Percentiles rank a stretch among this genome's conserved stretches.
phyloP scores from a whole-genome alignment of 106 monocot genomes.

The Dioscorea dumetorum region DNA sequence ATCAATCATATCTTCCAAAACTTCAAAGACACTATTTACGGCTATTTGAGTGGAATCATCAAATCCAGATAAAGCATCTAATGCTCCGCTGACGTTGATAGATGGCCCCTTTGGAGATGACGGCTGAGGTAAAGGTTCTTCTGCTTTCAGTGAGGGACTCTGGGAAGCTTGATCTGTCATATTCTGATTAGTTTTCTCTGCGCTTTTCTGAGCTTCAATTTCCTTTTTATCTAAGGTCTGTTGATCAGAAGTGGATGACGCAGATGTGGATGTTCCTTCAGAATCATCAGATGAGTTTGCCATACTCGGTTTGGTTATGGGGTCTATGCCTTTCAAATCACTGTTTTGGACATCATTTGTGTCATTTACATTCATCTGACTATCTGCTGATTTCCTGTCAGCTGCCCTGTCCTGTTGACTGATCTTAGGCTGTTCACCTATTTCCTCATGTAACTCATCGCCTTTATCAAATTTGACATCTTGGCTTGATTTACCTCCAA shows the following conservation, averaged over 20 bases:
- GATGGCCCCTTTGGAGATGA: constrained; percentile 26
- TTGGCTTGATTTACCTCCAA: constrained; percentile 16
- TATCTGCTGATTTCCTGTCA: constrained; percentile 16
- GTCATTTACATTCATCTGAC: constrained; percentile 11
- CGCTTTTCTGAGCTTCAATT: constrained; percentile 23
- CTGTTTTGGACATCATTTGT: constrained; percentile 12
- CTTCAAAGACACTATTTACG: constrained; percentile 95
- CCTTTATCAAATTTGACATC: constrained; percentile 21
- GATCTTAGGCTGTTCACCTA: neutral
- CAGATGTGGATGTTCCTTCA: constrained; percentile 22
- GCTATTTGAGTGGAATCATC: constrained; percentile 98
- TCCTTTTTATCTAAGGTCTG: constrained; percentile 18
- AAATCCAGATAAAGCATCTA: constrained; percentile 84
- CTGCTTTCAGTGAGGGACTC: constrained; percentile 19
- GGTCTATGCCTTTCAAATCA: constrained; percentile 22
- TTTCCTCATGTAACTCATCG: neutral
- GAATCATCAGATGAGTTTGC: constrained; percentile 11
- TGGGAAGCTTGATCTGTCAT: constrained; percentile 27
- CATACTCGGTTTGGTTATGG: constrained; percentile 11
- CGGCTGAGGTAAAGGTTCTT: constrained; percentile 23
- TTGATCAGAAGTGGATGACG: constrained; percentile 9
- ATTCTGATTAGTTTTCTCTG: constrained; percentile 26
- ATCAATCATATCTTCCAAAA: constrained; percentile 95
- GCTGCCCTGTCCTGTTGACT: constrained; percentile 12
- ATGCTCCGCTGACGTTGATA: constrained; percentile 73